A percentile compares a stretch with the other conserved stretches of the same genome.
Evolutionary conservation across 768 basidiomycete genomes (phyloP).

Genomic region (Naematelia encephala): DNA sequence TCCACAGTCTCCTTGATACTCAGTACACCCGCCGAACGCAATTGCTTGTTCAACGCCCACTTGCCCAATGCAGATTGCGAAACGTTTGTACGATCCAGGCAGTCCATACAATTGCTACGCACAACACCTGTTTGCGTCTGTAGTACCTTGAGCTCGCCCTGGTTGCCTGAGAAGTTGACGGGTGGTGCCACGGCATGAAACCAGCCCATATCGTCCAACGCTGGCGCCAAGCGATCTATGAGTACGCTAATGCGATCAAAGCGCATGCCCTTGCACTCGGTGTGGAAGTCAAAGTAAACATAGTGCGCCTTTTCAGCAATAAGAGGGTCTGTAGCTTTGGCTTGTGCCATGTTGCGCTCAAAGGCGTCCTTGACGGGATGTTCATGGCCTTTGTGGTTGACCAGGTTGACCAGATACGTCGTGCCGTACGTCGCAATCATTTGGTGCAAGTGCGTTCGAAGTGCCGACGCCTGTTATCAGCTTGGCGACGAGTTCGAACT

Average conservation of each 20-base stretch:
- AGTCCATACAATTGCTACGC: slow-evolving; percentile 96
- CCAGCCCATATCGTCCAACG: slow-evolving; percentile 55
- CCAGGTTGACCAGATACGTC: slow-evolving; percentile 78
- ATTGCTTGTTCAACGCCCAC: slow-evolving; percentile 74
- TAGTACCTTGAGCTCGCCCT: slow-evolving; percentile 56
- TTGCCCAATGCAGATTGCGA: slow-evolving; percentile 88
- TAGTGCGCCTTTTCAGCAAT: slow-evolving; percentile 72
- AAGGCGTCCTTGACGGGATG: slow-evolving; percentile 92
- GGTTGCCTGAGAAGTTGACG: slow-evolving; percentile 2
- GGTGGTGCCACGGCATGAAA: slow-evolving; percentile 50
- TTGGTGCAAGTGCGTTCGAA: slow-evolving; percentile 69
- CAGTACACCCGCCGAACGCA: slow-evolving; percentile 69
- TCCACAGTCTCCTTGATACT: slow-evolving; percentile 70
- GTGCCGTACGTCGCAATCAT: slow-evolving; percentile 72
- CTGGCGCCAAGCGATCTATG: slow-evolving; percentile 63
- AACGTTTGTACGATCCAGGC: slow-evolving; percentile 91
- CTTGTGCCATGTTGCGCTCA: slow-evolving; percentile 70
- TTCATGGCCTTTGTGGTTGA: slow-evolving; percentile 91
- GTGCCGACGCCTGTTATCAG: slow-evolving; percentile 62
- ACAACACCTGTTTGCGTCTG: slow-evolving; percentile 71
- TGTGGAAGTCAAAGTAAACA: slow-evolving; percentile 96
- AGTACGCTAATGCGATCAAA: slow-evolving; percentile 88
- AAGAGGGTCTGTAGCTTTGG: slow-evolving; percentile 48
- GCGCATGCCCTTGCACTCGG: slow-evolving; percentile 87
- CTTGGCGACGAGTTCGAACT: slow-evolving; percentile 33